These are phyloP conservation scores for Phytophthora cryptogea DNA, from an alignment of 352 stramenopile species.

Conservation along the genomic window DNA sequence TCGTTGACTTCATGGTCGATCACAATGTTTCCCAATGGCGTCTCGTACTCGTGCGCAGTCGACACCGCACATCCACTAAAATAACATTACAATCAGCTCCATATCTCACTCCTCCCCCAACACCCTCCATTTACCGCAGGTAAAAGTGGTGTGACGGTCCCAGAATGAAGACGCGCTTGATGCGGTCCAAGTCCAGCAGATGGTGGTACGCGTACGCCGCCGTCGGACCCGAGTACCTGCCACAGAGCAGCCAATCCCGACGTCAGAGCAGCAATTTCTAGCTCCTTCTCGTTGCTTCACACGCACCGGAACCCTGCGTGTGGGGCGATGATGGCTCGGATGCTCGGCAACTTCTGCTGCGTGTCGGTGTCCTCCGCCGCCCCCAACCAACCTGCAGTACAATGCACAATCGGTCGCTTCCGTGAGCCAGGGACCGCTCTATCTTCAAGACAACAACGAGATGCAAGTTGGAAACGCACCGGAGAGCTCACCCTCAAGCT, in stretches of 20 bases:
- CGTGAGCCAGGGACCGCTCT: slow-evolving; percentile 1
- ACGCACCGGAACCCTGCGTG: slow-evolving; percentile 84
- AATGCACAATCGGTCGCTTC: slow-evolving; percentile 6
- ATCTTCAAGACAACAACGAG: slow-evolving; percentile 8
- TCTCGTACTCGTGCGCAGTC: slow-evolving; percentile 89
- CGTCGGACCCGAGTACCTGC: slow-evolving; percentile 93
- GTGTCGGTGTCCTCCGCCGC: slow-evolving; percentile 41
- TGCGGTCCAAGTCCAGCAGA: slow-evolving; percentile 65
- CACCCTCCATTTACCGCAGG: slow-evolving; percentile 63
- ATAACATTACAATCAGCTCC: slow-evolving; percentile 3
- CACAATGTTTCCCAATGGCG: slow-evolving; percentile 92
- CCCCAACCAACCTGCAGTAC: slow-evolving; percentile 56
- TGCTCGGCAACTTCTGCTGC: slow-evolving; percentile 39
- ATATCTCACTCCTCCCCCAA: neutral
- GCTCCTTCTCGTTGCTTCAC: neutral
- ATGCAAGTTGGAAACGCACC: slow-evolving; percentile 25
- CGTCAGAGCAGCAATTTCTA: neutral
- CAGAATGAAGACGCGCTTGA: slow-evolving; percentile 92
- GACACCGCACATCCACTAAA: slow-evolving; percentile 82
- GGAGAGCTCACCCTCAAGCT: slow-evolving; percentile 64
- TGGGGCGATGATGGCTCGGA: slow-evolving; percentile 86
- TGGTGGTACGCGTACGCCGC: slow-evolving; percentile 94
- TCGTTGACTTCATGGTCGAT: slow-evolving; percentile 92
- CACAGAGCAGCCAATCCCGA: neutral
- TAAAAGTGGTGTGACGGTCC: slow-evolving; percentile 97